These are phyloP conservation scores for Kodamaea kaohsiungensis DNA, from an alignment of 805 yeast species.

Conservation along the genomic window DNA sequence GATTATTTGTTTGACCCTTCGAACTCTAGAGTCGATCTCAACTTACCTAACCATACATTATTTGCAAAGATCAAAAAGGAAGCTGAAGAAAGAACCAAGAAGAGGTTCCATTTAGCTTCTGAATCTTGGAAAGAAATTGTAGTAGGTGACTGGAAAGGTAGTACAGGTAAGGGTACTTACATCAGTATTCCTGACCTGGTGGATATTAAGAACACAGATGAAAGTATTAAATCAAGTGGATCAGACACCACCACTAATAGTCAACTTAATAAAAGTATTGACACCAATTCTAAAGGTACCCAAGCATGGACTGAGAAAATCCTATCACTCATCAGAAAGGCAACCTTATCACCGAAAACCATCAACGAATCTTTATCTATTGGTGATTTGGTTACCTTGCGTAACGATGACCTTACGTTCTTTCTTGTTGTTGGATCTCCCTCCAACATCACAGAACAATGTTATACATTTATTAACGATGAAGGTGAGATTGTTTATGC, in stretches of 20 bases:
- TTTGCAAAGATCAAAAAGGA: slow-evolving; percentile 18
- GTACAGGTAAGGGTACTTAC: neutral
- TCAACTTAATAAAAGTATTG: too few species aligned
- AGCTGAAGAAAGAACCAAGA: slow-evolving; percentile 19
- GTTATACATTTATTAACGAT: slow-evolving; percentile 56
- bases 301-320: neutral
- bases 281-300: neutral
- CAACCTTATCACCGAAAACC: slow-evolving; percentile 10
- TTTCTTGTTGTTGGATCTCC: slow-evolving; percentile 61
- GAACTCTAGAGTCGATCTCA: slow-evolving; percentile 22
- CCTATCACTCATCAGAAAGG: slow-evolving; percentile 8
- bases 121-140: slow-evolving; percentile 21
- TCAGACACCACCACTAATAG: too few species aligned
- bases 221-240: too few species aligned
- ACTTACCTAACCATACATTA: slow-evolving; percentile 19
- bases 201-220: neutral
- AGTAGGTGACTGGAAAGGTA: neutral
- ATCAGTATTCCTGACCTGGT: neutral
- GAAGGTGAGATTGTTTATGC: slow-evolving; percentile 57
- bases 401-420: slow-evolving; percentile 45
- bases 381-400: slow-evolving; percentile 66
- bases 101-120: slow-evolving; percentile 20
- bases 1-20: slow-evolving; percentile 19
- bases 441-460: slow-evolving; percentile 44
- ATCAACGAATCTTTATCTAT: slow-evolving; percentile 30